Percentiles rank a stretch among this genome's conserved stretches.
phyloP scores from a whole-genome alignment of 2,329 filamentous ascomycete species.

The Colletotrichum plurivorum region DNA sequence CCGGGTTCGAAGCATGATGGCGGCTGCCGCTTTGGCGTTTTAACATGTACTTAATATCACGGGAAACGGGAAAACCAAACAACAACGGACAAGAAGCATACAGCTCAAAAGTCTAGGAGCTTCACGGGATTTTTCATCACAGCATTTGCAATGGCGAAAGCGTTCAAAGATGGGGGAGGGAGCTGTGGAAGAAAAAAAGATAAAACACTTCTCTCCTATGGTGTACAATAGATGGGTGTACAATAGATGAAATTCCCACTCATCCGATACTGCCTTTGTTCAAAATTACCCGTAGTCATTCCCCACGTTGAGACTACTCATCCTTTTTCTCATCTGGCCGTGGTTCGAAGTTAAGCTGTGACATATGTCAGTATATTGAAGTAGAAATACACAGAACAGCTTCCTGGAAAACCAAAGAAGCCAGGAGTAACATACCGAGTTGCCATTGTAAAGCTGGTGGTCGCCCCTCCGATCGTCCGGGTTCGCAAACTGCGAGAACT shows the following conservation, averaged over 20 bases:
- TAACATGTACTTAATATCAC: slow-evolving; percentile 33
- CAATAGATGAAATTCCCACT: slow-evolving; percentile 41
- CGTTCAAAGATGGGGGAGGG: slow-evolving; percentile 11
- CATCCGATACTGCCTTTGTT: not conserved
- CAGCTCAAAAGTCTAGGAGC: not conserved
- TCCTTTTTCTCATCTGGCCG: slow-evolving; percentile 67
- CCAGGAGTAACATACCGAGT: slow-evolving; percentile 73
- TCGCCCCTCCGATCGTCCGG: slow-evolving; percentile 68
- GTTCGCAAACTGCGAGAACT: slow-evolving; percentile 61
- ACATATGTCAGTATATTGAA: slow-evolving; percentile 45
- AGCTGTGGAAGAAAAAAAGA: slow-evolving; percentile 9
- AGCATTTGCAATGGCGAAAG: slow-evolving; percentile 27
- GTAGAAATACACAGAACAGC: not conserved
- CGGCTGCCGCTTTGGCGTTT: not conserved
- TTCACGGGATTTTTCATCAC: slow-evolving; percentile 17
- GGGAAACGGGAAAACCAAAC: slow-evolving; percentile 16
- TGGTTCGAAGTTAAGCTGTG: slow-evolving; percentile 78
- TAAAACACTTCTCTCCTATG: slow-evolving; percentile 38
- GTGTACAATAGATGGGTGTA: slow-evolving; percentile 41
- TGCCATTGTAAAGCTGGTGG: slow-evolving; percentile 90
- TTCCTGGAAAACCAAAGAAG: not conserved
- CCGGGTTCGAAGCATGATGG: too few relatives aligned
- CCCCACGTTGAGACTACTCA: not conserved
- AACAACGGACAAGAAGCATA: not conserved
- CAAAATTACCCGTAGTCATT: not conserved